These are phyloP conservation scores for Phytophthora europaea DNA, from an alignment of 352 stramenopile species.

Conservation along the genomic window DNA sequence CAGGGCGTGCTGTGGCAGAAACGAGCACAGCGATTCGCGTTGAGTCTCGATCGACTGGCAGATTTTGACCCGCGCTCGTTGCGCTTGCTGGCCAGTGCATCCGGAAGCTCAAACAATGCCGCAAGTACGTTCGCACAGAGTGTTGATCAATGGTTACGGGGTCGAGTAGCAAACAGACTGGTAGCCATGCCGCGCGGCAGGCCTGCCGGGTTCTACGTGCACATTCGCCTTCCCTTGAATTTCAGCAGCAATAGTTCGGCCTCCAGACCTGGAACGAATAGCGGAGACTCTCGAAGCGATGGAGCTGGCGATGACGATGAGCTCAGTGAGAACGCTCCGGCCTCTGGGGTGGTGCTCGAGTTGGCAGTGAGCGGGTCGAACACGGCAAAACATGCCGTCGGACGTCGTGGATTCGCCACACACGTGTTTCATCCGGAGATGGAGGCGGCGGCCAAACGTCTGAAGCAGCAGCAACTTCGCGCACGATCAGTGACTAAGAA, in stretches of 20 bases:
- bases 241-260: not conserved
- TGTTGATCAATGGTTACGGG: conserved; percentile 46
- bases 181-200: conserved; percentile 66
- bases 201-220: conserved; percentile 60
- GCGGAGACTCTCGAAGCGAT: conserved; percentile 21
- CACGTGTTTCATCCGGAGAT: conserved; percentile 67
- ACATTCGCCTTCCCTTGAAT: conserved; percentile 58
- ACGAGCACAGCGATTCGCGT: conserved; percentile 27
- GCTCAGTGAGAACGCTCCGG: not conserved
- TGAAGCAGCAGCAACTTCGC: conserved; percentile 53
- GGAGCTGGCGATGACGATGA: conserved; percentile 18
- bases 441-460: conserved; percentile 40
- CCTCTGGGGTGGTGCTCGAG: conserved; percentile 49
- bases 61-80: conserved; percentile 33
- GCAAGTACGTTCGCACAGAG: conserved; percentile 17
- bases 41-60: conserved; percentile 25
- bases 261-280: not conserved
- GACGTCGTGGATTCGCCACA: conserved; percentile 55
- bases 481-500: conserved; percentile 44
- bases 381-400: conserved; percentile 27
- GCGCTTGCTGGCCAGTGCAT: conserved; percentile 15
- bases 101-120: conserved; percentile 27
- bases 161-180: conserved; percentile 51
- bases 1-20: conserved; percentile 30
- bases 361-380: conserved; percentile 58